Conservation (phyloP, 1,139 yeast species). For the Suhomyces panamericanus region DNA sequence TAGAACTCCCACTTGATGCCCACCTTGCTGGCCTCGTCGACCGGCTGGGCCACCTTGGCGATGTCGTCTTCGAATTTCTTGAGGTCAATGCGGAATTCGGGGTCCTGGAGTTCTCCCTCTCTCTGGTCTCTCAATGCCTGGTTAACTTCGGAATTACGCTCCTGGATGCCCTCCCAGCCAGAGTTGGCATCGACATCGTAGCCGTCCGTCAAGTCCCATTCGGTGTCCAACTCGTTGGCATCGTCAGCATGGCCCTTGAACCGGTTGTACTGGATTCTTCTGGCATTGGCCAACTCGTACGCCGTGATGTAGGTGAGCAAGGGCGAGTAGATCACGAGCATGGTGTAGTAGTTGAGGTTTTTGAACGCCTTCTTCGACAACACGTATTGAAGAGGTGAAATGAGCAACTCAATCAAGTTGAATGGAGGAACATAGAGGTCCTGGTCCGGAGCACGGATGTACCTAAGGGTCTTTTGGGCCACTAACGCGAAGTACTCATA, state of each 20-base stretch:
- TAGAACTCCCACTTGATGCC: constrained; percentile 71
- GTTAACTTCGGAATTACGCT: constrained; percentile 36
- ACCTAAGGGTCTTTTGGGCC: constrained; percentile 80
- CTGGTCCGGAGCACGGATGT: constrained; percentile 85
- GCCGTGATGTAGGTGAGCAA: constrained; percentile 59
- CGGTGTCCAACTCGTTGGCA: constrained; percentile 75
- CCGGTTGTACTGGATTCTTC: constrained; percentile 72
- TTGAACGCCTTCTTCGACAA: constrained; percentile 29
- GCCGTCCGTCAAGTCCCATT: constrained; percentile 85
- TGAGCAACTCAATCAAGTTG: constrained; percentile 63
- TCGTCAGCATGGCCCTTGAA: constrained; percentile 68
- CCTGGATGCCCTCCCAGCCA: constrained; percentile 44
- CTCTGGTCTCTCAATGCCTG: constrained; percentile 51
- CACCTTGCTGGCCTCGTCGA: constrained; percentile 49
- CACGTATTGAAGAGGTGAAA: constrained; percentile 39
- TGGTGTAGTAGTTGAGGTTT: constrained; percentile 49
- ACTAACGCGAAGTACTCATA: constrained; percentile 84
- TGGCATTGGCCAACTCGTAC: constrained; percentile 65
- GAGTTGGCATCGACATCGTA: constrained; percentile 43
- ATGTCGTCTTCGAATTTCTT: constrained; percentile 51
- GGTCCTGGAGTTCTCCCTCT: constrained; percentile 70
- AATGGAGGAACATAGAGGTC: constrained; percentile 86
- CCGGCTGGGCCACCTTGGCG: constrained; percentile 54
- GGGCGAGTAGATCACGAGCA: constrained; percentile 71
- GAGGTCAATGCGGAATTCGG: constrained; percentile 58